These are phyloP conservation scores for Schrenkiella parvula DNA, from an alignment of 345 rosid species.

Conservation along the genomic window DNA sequence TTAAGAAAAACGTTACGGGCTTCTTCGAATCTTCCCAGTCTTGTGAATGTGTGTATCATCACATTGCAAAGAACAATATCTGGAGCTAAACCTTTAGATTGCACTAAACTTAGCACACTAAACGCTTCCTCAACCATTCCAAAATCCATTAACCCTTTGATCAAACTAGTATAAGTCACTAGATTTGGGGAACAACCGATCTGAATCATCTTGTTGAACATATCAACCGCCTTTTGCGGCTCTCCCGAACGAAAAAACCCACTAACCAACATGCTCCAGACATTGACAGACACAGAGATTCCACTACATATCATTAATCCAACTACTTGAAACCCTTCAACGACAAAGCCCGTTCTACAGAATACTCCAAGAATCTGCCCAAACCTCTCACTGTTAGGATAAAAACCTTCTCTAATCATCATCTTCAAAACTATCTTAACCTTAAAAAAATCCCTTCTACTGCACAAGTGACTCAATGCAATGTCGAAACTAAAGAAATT, in stretches of 20 bases:
- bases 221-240: conserved; percentile 43
- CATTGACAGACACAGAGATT: conserved; percentile 41
- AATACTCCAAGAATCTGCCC: conserved; percentile 50
- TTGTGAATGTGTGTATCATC: conserved; percentile 51
- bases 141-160: conserved; percentile 52
- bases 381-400: conserved; percentile 50
- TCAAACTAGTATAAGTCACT: conserved; percentile 57
- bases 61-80: conserved; percentile 67
- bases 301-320: conserved; percentile 50
- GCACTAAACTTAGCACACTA: conserved; percentile 37
- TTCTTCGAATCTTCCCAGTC: conserved; percentile 50
- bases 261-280: conserved; percentile 53
- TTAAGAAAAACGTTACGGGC: conserved; percentile 41
- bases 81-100: conserved; percentile 42
- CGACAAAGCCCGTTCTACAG: conserved; percentile 42
- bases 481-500: conserved; percentile 64
- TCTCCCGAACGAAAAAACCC: conserved; percentile 41
- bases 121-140: conserved; percentile 46
- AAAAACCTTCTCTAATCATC: conserved; percentile 54
- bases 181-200: conserved; percentile 55
- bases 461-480: conserved; percentile 57
- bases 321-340: conserved; percentile 49
- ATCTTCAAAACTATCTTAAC: conserved; percentile 40
- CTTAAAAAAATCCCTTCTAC: conserved; percentile 34
- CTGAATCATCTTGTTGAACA: conserved; percentile 53